Conservation (phyloP, 1,284 basidiomycete species). For the Malassezia globosa region DNA sequence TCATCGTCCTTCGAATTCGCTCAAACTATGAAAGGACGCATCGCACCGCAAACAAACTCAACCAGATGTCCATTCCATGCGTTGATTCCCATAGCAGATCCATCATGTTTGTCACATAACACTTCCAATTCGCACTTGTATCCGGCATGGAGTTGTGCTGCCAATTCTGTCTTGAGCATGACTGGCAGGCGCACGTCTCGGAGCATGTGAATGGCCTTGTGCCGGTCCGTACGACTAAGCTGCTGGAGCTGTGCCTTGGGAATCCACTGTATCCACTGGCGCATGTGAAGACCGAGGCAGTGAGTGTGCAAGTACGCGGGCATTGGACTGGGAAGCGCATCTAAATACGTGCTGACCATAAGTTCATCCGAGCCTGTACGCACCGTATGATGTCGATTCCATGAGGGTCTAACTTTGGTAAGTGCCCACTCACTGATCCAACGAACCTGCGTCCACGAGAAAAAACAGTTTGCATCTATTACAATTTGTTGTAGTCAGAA, state of each 20-base stretch:
- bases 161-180: conserved; percentile 8
- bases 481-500: background rate
- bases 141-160: conserved; percentile 20
- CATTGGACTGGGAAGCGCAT: too few relatives aligned
- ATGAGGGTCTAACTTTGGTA: conserved; percentile 26
- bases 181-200: background rate
- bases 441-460: conserved; percentile 13
- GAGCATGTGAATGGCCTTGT: conserved; percentile 20
- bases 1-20: too few relatives aligned
- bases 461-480: conserved; percentile 5
- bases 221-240: conserved; percentile 12
- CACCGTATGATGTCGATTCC: conserved; percentile 30
- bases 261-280: background rate
- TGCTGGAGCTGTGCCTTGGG: background rate
- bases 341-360: background rate
- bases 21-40: background rate
- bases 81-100: background rate
- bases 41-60: conserved; percentile 1
- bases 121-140: conserved; percentile 34
- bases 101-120: conserved; percentile 15
- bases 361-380: too few relatives aligned
- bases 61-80: conserved; percentile 2
- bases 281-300: conserved; percentile 1
- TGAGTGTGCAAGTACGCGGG: background rate
- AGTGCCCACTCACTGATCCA: too few relatives aligned